Base-by-base conservation (phyloP, 805 yeast genomes). In the Zygosaccharomyces siamensis region DNA sequence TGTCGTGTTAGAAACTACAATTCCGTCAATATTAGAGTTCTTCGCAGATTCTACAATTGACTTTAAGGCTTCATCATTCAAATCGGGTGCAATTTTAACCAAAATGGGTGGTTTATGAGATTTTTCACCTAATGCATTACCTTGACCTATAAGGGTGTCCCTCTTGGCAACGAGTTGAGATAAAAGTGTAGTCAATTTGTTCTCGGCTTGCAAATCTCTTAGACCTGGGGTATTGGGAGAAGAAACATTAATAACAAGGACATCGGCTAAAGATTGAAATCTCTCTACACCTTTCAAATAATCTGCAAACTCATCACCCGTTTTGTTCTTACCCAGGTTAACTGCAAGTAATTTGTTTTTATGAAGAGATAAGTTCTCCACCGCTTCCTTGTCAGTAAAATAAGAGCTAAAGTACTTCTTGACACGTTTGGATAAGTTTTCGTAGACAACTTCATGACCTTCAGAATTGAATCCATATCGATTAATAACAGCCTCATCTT, bases 221-320 rank as follows among this genome's bases (percentile, higher is more conserved):
- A 92, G 76, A 2, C 97, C 97, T 4, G 98, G 98, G 1, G 98
- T 92, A 64, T 92, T 92, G 46, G 98, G 98, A 43, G 95, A 86
- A 1, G 97, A 89, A 11, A 92, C 96, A 61, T 92, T 92, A 55
- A 92, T 79, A 16, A 92, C 92, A 52, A 92, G 72, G 6, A 87
- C 89, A 68, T 92, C 98, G 4, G 98, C 96, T 58, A 74, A 81
- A 10, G 82, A 80, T 10, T 95, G 96, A 56, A 92, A 80, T 47
- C 83, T 75, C 50, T 80, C 80, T 23, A 92, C 96, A 52, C 98
- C 98, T 55, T 77, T 73, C 42, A 86, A 80, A 61, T 89, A 92
- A 67, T 92, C 98, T 49, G 82, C 73, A 48, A 89, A 79, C 66
- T 89, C 97, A 64, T 90, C 96, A 48, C 97, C 97, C 23, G 77